These are phyloP conservation scores for Bidens hawaiensis DNA, from an alignment of 140 eudicot species.

Conservation along the genomic window DNA sequence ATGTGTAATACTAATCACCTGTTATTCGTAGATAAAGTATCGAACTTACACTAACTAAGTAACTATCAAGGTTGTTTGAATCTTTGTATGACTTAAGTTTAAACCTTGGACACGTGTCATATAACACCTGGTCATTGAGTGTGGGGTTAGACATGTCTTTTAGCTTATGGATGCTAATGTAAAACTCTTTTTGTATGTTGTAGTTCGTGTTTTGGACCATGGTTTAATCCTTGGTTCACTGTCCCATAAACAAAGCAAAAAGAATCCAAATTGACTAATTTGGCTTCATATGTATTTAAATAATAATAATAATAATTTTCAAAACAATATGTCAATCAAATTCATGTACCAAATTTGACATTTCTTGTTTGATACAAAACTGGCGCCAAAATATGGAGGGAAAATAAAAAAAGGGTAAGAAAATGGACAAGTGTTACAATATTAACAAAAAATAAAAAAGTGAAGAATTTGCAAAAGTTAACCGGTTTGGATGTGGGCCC, in stretches of 20 bases:
- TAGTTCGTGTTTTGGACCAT: background rate
- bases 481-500: constrained; percentile 21
- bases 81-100: too few species aligned
- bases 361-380: background rate
- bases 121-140: too few species aligned
- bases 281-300: background rate
- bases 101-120: background rate
- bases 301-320: too few species aligned
- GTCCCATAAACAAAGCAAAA: background rate
- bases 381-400: constrained; percentile 39
- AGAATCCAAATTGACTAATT: background rate
- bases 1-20: too few species aligned
- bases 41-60: too few species aligned
- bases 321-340: background rate
- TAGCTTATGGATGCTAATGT: background rate
- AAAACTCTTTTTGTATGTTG: background rate
- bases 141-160: background rate
- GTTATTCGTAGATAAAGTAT: too few species aligned
- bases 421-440: constrained; percentile 19
- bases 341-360: background rate
- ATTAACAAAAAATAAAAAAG: constrained; percentile 5
- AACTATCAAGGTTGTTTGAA: too few species aligned
- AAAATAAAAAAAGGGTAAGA: background rate
- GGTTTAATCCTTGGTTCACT: background rate
- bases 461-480: constrained; percentile 17